phyloP scores from a whole-genome alignment of 2,329 filamentous ascomycete species.

The Leptographium galeiforme region DNA sequence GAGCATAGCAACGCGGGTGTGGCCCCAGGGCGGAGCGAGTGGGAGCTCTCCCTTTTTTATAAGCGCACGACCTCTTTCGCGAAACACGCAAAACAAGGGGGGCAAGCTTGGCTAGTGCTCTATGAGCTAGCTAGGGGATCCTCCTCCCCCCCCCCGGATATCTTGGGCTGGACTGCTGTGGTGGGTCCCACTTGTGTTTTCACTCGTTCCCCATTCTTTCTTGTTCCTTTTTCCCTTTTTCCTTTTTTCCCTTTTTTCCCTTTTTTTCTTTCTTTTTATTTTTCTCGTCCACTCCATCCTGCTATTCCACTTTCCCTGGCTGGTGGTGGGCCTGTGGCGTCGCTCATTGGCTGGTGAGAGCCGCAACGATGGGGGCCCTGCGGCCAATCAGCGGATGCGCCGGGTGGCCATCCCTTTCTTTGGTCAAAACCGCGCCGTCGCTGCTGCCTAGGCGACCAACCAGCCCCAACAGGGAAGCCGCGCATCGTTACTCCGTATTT shows the following conservation, averaged over 20 bases:
- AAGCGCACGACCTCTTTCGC: not conserved
- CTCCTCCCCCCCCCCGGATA: not conserved
- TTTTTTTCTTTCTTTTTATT: not conserved
- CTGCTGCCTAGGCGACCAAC: not conserved
- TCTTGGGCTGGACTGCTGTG: not conserved
- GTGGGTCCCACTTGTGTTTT: not conserved
- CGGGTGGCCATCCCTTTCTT: not conserved
- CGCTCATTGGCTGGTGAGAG: not conserved
- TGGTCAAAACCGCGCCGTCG: not conserved
- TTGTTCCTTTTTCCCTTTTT: not conserved
- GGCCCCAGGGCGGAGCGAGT: not conserved
- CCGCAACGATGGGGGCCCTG: not conserved
- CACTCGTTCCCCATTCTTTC: not conserved
- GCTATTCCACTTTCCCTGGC: not conserved
- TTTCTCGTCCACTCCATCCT: too few relatives aligned
- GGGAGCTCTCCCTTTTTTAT: constrained; percentile 9
- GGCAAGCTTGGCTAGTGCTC: not conserved
- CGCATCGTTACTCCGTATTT: not conserved
- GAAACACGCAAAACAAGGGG: not conserved
- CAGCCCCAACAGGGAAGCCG: not conserved
- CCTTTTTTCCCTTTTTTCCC: not conserved
- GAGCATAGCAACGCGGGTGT: constrained; percentile 1
- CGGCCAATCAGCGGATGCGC: not conserved
- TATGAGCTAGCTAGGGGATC: too few relatives aligned
- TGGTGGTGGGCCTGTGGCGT: not conserved